Percentiles rank a stretch among this genome's conserved stretches.
Conservation (phyloP, 768 basidiomycete genomes). For the Omphalotus guepiniiformis region DNA sequence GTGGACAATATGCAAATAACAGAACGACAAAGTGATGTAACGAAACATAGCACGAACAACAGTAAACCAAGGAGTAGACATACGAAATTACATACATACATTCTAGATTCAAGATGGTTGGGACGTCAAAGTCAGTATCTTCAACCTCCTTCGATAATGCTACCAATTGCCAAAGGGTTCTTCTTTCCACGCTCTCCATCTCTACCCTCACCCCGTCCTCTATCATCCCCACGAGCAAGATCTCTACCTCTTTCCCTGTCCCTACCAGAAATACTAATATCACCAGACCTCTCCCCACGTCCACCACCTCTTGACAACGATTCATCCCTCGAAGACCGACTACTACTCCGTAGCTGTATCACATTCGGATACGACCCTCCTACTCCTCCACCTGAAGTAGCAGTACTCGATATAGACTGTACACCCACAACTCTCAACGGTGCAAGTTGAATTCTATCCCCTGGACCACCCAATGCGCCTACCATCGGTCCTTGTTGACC, state of each 20-base stretch:
- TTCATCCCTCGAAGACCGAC: constrained; percentile 2
- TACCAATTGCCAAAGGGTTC: constrained; percentile 6
- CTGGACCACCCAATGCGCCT: constrained; percentile 8
- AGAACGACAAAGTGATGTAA: too few relatives aligned
- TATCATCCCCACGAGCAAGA: background rate
- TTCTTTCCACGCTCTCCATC: constrained; percentile 3
- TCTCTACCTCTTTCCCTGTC: background rate
- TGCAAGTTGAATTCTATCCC: constrained; percentile 30
- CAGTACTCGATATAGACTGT: background rate
- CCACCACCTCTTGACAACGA: background rate
- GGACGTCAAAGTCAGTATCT: too few relatives aligned
- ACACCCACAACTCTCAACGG: constrained; percentile 19
- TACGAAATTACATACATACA: too few relatives aligned
- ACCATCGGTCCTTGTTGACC: constrained; percentile 4
- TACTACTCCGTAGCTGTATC: constrained; percentile 6
- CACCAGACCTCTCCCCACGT: background rate
- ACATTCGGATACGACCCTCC: constrained; percentile 2
- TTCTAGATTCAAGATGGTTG: too few relatives aligned
- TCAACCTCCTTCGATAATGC: constrained; percentile 5
- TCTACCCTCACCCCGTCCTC: constrained; percentile 3
- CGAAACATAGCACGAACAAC: too few relatives aligned
- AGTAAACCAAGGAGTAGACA: too few relatives aligned
- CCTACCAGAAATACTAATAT: background rate
- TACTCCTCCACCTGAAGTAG: background rate
- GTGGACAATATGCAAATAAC: too few relatives aligned